Evolutionary conservation across 176 grass and related monocot species (phyloP), one percentile per base, ranked within the genome.

Genomic region (Carex parvula): DNA sequence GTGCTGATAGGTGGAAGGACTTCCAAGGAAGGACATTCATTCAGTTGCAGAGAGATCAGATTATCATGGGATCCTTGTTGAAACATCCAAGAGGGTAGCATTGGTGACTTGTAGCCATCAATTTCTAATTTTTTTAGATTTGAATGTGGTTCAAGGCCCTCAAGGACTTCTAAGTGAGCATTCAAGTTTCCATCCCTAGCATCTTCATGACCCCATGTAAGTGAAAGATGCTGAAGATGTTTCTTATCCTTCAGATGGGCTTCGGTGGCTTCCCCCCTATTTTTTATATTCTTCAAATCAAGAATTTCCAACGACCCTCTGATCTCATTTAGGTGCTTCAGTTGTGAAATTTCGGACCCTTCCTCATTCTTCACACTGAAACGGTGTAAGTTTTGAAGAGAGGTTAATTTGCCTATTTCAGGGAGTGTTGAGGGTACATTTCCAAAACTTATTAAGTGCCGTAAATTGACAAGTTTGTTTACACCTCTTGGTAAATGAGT

Each of bases 311-410:
- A 13, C 15, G 2, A 2, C 29, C 44, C 60, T 20, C 17, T 17
- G 14, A 88, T 69, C 35, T 88, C 59, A 18, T 79, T 79, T 26
- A 88, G 20, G 42, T n/a, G 0, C 24, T 56, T 39, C 41, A 88
- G 44, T 53, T 88, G 42, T 56, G 6, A 2, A 1, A 88, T 53
- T 6, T 88, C 70, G 66, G 29, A 55, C 6, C 80, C 86, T 14
- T 79, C 21, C 14, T 88, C 17, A 11, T 69, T 68, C 37, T 60
- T 61, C 16, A 85, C 68, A 0, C 6, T 2, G 76, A 85, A 85
- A 16, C 0, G 0, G 0, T 0, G n/a, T 11, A 75, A 14, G 9
- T 8, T 13, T 41, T 85, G 22, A 46, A 85, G 67, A 0, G 53
- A 85, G 6, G 18, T 77, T 73, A 85, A 58, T 15, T 59, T 85